These are phyloP conservation scores for Zancudomyces culisetae DNA, from an alignment of 371 early-diverging fungal species.

Conservation along the genomic window DNA sequence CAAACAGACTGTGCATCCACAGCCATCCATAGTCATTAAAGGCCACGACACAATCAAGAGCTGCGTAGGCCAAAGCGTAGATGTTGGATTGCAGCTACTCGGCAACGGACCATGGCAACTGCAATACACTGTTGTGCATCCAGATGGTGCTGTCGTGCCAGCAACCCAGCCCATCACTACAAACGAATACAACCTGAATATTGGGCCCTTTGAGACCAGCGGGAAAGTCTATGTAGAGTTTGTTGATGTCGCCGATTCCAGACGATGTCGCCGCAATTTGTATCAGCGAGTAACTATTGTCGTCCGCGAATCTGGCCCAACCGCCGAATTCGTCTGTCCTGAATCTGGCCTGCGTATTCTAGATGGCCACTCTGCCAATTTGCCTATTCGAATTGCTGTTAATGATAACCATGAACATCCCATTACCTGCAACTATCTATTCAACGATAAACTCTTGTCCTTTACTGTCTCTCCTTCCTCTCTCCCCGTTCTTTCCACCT, in stretches of 20 bases:
- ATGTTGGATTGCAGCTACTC: slow-evolving; percentile 13
- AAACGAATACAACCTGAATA: slow-evolving; percentile 6
- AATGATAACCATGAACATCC: slow-evolving; percentile 18
- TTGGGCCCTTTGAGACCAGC: slow-evolving; percentile 11
- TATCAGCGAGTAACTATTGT: slow-evolving; percentile 6
- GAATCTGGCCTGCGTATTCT: slow-evolving; percentile 11
- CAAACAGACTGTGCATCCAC: slow-evolving; percentile 17
- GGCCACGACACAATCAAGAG: slow-evolving; percentile 5
- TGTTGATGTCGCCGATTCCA: slow-evolving; percentile 13
- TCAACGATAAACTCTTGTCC: slow-evolving; percentile 6
- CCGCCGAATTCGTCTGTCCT: slow-evolving; percentile 14
- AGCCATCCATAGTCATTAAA: slow-evolving; percentile 13
- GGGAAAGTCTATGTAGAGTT: slow-evolving; percentile 17
- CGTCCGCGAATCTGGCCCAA: slow-evolving; percentile 19
- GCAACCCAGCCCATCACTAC: slow-evolving; percentile 5
- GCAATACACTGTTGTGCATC: slow-evolving; percentile 11
- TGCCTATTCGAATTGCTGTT: slow-evolving; percentile 9
- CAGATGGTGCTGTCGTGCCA: slow-evolving; percentile 5
- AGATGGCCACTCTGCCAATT: slow-evolving; percentile 12
- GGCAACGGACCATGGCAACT: slow-evolving; percentile 24
- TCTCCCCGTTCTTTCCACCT: too few relatives aligned
- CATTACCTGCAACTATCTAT: slow-evolving; percentile 10
- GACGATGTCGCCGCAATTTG: slow-evolving; percentile 16
- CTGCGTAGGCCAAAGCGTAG: slow-evolving; percentile 12
- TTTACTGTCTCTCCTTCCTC: too few relatives aligned